Conservation (phyloP, 2,329 filamentous ascomycete species). For the Helminthosporium solani region DNA sequence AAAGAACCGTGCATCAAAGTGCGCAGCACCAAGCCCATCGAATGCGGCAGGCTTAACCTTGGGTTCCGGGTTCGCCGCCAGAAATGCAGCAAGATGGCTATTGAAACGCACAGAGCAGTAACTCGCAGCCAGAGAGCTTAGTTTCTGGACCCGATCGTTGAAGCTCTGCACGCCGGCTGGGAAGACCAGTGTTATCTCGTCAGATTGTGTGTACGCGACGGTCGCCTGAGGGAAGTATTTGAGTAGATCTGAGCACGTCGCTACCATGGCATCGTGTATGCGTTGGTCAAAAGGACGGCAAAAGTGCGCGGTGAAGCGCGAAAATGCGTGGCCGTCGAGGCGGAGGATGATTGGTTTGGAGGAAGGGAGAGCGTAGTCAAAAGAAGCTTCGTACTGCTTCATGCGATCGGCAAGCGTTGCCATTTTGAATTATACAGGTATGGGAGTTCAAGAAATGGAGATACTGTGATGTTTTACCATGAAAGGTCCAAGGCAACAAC, state of each 20-base stretch:
- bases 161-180: conserved; percentile 28
- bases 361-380: conserved; percentile 23
- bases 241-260: conserved; percentile 27
- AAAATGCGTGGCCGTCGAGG: conserved; percentile 35
- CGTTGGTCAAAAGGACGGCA: conserved; percentile 32
- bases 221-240: conserved; percentile 30
- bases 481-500: no score
- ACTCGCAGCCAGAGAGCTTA: conserved; percentile 28
- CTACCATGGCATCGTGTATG: conserved; percentile 33
- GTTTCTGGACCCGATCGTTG: conserved; percentile 33
- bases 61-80: conserved; percentile 20
- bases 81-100: conserved; percentile 16
- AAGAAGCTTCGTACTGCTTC: conserved; percentile 33
- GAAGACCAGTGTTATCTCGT: conserved; percentile 37
- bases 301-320: conserved; percentile 31
- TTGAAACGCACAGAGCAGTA: conserved; percentile 33
- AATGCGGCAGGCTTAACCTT: conserved; percentile 17
- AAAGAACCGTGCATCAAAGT: conserved; percentile 35
- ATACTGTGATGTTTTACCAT: no score
- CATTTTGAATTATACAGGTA: no score
- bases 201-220: conserved; percentile 36
- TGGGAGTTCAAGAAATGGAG: no score
- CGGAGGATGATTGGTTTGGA: conserved; percentile 26
- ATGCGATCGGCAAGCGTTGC: conserved; percentile 33
- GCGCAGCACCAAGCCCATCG: conserved; percentile 19